Conservation (phyloP, 345 rosid species). For the Corymbia maculata region DNA sequence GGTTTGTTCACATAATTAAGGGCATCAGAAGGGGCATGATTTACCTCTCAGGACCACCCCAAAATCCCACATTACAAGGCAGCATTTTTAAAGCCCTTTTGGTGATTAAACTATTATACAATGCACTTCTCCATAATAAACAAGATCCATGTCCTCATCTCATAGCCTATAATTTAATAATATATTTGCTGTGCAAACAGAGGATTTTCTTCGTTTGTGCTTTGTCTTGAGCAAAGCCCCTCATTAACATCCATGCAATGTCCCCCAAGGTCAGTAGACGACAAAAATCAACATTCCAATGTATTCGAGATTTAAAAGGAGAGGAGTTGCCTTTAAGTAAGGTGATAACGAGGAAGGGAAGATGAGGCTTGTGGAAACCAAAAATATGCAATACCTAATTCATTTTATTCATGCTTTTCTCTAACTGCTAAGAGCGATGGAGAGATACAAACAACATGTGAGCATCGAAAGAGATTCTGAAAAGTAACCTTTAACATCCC, state of each 20-base stretch:
- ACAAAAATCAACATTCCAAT: conserved; percentile 34
- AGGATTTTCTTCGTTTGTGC: conserved; percentile 7
- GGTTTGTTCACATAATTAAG: not conserved
- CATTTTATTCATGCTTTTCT: not conserved
- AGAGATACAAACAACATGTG: not conserved
- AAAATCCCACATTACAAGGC: not conserved
- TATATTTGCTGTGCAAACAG: not conserved
- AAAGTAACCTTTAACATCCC: not conserved
- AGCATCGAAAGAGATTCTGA: not conserved
- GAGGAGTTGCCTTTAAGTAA: not conserved
- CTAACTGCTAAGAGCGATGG: not conserved
- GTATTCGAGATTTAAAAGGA: not conserved
- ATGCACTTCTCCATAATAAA: not conserved
- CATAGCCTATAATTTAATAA: not conserved
- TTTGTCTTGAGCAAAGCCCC: conserved; percentile 23
- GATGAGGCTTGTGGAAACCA: not conserved
- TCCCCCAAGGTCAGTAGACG: conserved; percentile 22
- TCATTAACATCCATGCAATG: conserved; percentile 18
- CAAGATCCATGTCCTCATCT: not conserved
- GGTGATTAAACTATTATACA: not conserved
- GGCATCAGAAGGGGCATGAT: not conserved
- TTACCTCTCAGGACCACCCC: not conserved
- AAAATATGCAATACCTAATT: not conserved
- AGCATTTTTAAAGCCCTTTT: not conserved
- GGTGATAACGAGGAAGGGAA: not conserved